Evolutionary conservation across 2,329 filamentous ascomycete genomes (phyloP).

Genomic region (Aspergillus pseudonomiae): DNA sequence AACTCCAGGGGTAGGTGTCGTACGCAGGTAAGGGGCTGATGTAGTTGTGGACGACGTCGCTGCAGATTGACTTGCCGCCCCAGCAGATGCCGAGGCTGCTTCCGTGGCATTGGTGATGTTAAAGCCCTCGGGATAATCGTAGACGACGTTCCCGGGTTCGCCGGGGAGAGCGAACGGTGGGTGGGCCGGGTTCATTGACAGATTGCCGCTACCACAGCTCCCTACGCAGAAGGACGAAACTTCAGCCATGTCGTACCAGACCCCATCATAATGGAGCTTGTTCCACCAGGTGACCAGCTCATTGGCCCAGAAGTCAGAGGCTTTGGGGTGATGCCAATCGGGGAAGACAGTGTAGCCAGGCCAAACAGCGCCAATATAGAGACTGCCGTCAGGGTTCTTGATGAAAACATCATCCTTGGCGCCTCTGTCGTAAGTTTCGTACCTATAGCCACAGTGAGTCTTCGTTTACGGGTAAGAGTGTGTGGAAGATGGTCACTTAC

Average conservation of each 20-base stretch:
- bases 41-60: slow-evolving; percentile 34
- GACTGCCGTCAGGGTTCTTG: slow-evolving; percentile 57
- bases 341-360: slow-evolving; percentile 64
- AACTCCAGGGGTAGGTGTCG: slow-evolving; percentile 63
- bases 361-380: slow-evolving; percentile 60
- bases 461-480: background rate
- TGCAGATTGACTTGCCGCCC: slow-evolving; percentile 55
- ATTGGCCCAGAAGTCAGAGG: slow-evolving; percentile 62
- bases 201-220: slow-evolving; percentile 68
- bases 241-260: slow-evolving; percentile 67
- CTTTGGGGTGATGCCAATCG: slow-evolving; percentile 62
- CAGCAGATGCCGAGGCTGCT: slow-evolving; percentile 61
- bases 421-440: slow-evolving; percentile 55
- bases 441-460: slow-evolving; percentile 36
- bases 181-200: slow-evolving; percentile 69
- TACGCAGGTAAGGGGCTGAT: slow-evolving; percentile 56
- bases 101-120: slow-evolving; percentile 70
- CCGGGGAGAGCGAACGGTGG: slow-evolving; percentile 68
- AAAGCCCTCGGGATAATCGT: slow-evolving; percentile 70
- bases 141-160: slow-evolving; percentile 62
- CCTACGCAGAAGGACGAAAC: slow-evolving; percentile 69
- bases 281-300: slow-evolving; percentile 56
- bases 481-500: slow-evolving; percentile 50
- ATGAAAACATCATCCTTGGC: slow-evolving; percentile 54
- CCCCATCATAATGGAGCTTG: slow-evolving; percentile 56